Conservation (phyloP, 345 rosid species). For the Clausena lansium region DNA sequence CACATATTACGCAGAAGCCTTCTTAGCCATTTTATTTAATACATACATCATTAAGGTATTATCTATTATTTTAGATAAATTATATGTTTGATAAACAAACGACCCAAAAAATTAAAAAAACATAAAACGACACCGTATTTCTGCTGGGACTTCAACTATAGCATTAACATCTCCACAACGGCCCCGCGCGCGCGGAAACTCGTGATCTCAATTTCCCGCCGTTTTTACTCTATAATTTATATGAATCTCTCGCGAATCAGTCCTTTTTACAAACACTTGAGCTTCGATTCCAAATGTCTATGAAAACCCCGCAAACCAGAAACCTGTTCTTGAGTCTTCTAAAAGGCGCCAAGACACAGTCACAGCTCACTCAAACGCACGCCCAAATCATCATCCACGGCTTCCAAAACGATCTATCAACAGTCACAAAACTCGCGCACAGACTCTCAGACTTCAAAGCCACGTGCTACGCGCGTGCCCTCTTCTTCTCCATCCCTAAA, state of each 20-base stretch:
- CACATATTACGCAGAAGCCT: neutral
- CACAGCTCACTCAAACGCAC: slow-evolving; percentile 64
- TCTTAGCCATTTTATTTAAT: neutral
- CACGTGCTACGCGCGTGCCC: slow-evolving; percentile 45
- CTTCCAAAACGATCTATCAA: slow-evolving; percentile 44
- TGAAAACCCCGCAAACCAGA: slow-evolving; percentile 16
- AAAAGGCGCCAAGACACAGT: slow-evolving; percentile 34
- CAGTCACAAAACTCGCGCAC: slow-evolving; percentile 69
- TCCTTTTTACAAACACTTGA: neutral
- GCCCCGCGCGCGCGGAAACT: neutral
- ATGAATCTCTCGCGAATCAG: neutral
- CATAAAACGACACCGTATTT: neutral
- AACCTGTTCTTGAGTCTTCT: slow-evolving; percentile 45
- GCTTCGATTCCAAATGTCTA: slow-evolving; percentile 16
- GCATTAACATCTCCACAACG: no score
- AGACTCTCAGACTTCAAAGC: slow-evolving; percentile 56
- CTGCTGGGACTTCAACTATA: neutral
- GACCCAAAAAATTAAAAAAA: no score
- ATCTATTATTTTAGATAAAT: no score
- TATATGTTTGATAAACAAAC: neutral
- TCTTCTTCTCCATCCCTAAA: slow-evolving; percentile 50
- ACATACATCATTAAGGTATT: no score
- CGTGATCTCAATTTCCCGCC: neutral
- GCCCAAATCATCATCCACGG: slow-evolving; percentile 59
- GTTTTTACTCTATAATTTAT: neutral